phyloP scores from a whole-genome alignment of 495 filamentous ascomycete genomes.

The Lasiosphaeris hirsuta region DNA sequence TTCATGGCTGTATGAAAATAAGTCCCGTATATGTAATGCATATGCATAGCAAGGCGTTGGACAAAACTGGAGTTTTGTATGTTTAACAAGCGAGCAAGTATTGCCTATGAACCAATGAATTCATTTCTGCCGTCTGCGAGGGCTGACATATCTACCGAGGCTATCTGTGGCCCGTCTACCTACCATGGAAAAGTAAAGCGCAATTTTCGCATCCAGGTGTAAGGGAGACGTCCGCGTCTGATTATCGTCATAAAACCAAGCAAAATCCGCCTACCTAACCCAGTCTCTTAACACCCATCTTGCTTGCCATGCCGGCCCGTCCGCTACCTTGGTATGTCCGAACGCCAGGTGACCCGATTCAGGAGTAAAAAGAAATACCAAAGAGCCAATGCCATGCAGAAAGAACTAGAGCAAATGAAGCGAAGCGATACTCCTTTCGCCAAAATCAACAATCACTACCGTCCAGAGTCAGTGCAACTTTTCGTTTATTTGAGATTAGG shows the following conservation, averaged over 20 bases:
- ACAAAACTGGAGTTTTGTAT: neutral
- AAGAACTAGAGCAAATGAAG: neutral
- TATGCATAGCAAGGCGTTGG: conserved; percentile 2
- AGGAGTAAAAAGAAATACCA: neutral
- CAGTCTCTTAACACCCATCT: conserved; percentile 1
- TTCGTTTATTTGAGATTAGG: neutral
- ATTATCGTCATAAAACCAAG: neutral
- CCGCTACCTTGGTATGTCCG: conserved; percentile 3
- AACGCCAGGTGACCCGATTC: conserved; percentile 11
- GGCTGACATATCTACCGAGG: neutral
- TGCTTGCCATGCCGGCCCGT: neutral
- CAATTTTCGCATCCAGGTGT: neutral
- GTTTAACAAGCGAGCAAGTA: neutral
- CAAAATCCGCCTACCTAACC: neutral
- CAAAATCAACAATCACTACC: conserved; percentile 13
- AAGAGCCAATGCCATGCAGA: conserved; percentile 9
- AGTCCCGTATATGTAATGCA: neutral
- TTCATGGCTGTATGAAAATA: neutral
- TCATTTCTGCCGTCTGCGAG: too few species aligned
- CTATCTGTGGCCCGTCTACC: neutral
- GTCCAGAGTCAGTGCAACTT: neutral
- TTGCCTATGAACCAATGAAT: too few species aligned
- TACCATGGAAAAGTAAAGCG: neutral
- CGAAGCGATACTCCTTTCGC: neutral
- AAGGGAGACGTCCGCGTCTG: neutral